Evolutionary conservation across 2,329 filamentous ascomycete genomes (phyloP).

Genomic region (Trichoderma citrinoviride): DNA sequence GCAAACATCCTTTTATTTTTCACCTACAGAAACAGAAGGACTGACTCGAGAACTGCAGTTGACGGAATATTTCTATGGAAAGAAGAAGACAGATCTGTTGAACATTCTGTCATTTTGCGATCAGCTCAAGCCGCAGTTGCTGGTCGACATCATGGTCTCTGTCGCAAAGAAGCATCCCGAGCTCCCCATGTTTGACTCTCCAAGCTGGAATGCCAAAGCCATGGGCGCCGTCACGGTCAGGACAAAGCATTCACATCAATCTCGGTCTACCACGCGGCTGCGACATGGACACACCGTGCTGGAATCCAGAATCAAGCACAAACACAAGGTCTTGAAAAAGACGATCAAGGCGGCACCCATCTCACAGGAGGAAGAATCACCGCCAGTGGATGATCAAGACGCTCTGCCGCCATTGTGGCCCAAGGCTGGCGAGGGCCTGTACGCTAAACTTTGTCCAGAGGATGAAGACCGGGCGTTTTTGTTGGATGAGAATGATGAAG

Average conservation of each 20-base stretch:
- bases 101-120: slow-evolving; percentile 43
- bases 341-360: slow-evolving; percentile 33
- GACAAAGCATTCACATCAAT: slow-evolving; percentile 15
- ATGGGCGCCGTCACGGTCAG: slow-evolving; percentile 11
- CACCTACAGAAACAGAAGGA: background rate
- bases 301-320: slow-evolving; percentile 32
- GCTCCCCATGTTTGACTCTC: slow-evolving; percentile 43
- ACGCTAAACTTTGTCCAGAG: slow-evolving; percentile 39
- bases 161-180: slow-evolving; percentile 43
- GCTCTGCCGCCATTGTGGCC: slow-evolving; percentile 42
- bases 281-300: slow-evolving; percentile 34
- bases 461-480: slow-evolving; percentile 38
- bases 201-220: slow-evolving; percentile 38
- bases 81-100: slow-evolving; percentile 40
- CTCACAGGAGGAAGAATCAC: slow-evolving; percentile 30
- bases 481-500: slow-evolving; percentile 41
- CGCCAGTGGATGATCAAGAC: slow-evolving; percentile 33
- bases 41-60: slow-evolving; percentile 30
- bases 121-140: slow-evolving; percentile 41
- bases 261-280: slow-evolving; percentile 17
- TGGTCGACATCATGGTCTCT: slow-evolving; percentile 42
- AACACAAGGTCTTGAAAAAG: slow-evolving; percentile 35
- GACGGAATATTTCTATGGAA: slow-evolving; percentile 39
- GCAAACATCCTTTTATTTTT: background rate
- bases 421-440: slow-evolving; percentile 41